These are phyloP conservation scores for Candida patagonica DNA, from an alignment of 805 yeast genomes.

Conservation along the genomic window DNA sequence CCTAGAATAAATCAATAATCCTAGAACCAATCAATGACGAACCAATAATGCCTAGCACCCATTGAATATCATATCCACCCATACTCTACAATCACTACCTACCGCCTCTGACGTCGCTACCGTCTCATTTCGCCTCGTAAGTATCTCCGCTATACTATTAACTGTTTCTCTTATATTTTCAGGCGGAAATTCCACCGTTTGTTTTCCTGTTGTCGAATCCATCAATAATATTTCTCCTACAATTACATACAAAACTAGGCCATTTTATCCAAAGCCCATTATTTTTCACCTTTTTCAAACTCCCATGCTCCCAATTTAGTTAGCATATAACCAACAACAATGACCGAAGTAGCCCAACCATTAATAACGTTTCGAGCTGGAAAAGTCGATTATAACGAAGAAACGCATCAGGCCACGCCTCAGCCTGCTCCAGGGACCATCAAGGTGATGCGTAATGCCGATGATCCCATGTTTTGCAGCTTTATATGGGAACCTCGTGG, in stretches of 20 bases:
- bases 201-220: too few relatives aligned
- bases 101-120: constrained; percentile 70
- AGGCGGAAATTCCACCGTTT: too few relatives aligned
- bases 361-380: constrained; percentile 66
- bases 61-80: too few relatives aligned
- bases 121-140: constrained; percentile 48
- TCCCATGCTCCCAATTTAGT: background rate
- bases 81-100: constrained; percentile 5
- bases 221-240: too few relatives aligned
- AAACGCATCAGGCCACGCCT: constrained; percentile 59
- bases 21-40: too few relatives aligned
- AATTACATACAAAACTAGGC: too few relatives aligned
- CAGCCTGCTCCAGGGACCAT: constrained; percentile 59
- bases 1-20: too few relatives aligned
- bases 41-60: too few relatives aligned
- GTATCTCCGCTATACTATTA: constrained; percentile 44
- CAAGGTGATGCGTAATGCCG: constrained; percentile 50
- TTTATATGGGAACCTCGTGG: constrained; percentile 68
- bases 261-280: background rate
- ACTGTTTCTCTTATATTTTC: constrained; percentile 43
- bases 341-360: constrained; percentile 5
- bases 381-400: constrained; percentile 51
- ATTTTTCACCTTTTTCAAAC: background rate
- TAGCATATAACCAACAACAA: background rate
- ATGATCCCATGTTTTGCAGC: constrained; percentile 62